These are phyloP conservation scores for Diutina ranongensis DNA, from an alignment of 1,139 yeast genomes.

Conservation along the genomic window DNA sequence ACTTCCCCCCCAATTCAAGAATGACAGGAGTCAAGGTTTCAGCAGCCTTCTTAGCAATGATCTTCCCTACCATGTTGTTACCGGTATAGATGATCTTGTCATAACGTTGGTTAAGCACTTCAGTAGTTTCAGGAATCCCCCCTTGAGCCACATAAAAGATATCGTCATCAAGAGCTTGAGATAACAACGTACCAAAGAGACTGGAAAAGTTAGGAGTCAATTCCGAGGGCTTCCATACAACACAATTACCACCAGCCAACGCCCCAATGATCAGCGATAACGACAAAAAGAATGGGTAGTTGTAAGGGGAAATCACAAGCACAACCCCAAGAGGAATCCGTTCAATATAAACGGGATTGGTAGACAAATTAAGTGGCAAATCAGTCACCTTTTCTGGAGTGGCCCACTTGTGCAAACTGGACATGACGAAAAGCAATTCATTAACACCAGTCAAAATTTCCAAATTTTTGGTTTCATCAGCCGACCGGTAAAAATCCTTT, in stretches of 20 bases:
- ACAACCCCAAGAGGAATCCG: conserved; percentile 69
- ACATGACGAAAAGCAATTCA: conserved; percentile 52
- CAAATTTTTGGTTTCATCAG: conserved; percentile 45
- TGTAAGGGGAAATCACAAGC: conserved; percentile 73
- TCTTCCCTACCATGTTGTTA: conserved; percentile 60
- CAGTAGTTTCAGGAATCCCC: conserved; percentile 57
- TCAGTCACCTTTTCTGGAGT: conserved; percentile 38
- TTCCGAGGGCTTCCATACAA: conserved; percentile 74
- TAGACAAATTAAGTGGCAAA: conserved; percentile 33
- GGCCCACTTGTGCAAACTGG: conserved; percentile 50
- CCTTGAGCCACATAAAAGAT: conserved; percentile 62
- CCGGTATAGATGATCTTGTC: conserved; percentile 90
- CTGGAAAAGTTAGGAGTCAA: conserved; percentile 51
- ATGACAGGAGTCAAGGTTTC: conserved; percentile 70
- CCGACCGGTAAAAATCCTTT: conserved; percentile 56
- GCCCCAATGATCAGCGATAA: conserved; percentile 69
- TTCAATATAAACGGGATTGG: conserved; percentile 42
- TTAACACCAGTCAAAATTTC: conserved; percentile 43
- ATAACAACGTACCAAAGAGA: conserved; percentile 44
- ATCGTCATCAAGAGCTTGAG: conserved; percentile 41
- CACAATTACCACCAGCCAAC: conserved; percentile 79
- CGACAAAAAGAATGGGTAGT: conserved; percentile 65
- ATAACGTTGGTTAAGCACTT: conserved; percentile 51
- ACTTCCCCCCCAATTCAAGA: conserved; percentile 89
- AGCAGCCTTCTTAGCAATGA: conserved; percentile 75